Evolutionary conservation across 1,284 basidiomycete genomes (phyloP).

Genomic region (Volvariella surrecta): DNA sequence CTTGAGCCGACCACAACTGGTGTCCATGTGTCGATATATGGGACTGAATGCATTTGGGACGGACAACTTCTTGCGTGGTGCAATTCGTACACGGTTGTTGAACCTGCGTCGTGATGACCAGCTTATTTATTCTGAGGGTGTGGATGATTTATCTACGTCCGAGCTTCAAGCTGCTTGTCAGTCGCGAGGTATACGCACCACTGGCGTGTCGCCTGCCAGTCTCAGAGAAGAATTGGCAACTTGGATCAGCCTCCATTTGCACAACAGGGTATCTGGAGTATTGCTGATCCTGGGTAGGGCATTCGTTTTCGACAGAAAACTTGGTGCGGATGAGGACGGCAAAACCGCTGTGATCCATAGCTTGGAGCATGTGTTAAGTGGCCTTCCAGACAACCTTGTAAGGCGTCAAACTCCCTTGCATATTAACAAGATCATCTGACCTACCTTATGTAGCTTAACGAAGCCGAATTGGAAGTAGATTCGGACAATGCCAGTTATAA

Average conservation of each 20-base stretch:
- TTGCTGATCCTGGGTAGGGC: conserved; percentile 89
- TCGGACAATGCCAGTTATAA: conserved; percentile 93
- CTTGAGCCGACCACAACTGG: conserved; percentile 92
- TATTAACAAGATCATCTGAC: too few relatives aligned
- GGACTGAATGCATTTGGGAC: conserved; percentile 98
- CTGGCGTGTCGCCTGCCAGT: conserved; percentile 75
- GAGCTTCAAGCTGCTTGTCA: conserved; percentile 94
- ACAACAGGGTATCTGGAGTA: conserved; percentile 86
- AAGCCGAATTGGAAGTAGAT: conserved; percentile 94
- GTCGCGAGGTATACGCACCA: conserved; percentile 88
- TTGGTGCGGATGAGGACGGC: conserved; percentile 68
- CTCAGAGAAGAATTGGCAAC: conserved; percentile 85
- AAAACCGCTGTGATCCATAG: conserved; percentile 70
- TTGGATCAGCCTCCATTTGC: conserved; percentile 93
- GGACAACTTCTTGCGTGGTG: conserved; percentile 95
- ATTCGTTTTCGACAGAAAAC: conserved; percentile 85
- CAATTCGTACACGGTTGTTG: conserved; percentile 81
- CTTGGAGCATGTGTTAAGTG: conserved; percentile 87
- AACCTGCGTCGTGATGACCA: conserved; percentile 91
- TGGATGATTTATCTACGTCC: conserved; percentile 82
- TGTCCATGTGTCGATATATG: conserved; percentile 97
- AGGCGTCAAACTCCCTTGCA: background rate
- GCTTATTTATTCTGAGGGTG: conserved; percentile 84
- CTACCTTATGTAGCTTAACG: conserved; percentile 64
- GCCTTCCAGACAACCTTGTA: conserved; percentile 91